A percentile compares a stretch with the other conserved stretches of the same genome.
phyloP scores from a whole-genome alignment of 1,284 basidiomycete genomes.

The Ceratobasidium sp. region DNA sequence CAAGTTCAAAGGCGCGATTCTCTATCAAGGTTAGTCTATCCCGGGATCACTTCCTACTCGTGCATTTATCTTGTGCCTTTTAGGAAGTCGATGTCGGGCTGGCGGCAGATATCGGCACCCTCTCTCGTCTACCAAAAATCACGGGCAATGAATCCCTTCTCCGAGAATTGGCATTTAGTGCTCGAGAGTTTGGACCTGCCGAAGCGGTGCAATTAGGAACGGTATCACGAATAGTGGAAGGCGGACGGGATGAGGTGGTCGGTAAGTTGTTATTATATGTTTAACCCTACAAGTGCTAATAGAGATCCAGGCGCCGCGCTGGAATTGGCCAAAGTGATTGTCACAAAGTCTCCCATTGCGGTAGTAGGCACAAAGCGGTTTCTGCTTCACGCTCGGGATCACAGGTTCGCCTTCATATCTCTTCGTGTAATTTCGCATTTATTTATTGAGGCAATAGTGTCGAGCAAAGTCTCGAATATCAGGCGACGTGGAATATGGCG shows the following conservation, averaged over 20 bases:
- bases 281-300: conserved; percentile 46
- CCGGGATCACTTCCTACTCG: not conserved
- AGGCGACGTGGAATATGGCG: conserved; percentile 74
- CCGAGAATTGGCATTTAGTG: conserved; percentile 81
- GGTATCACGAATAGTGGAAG: conserved; percentile 74
- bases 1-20: conserved; percentile 67
- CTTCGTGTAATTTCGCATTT: no score
- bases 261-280: conserved; percentile 44
- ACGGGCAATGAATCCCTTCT: conserved; percentile 79
- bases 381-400: conserved; percentile 73
- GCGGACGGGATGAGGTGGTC: conserved; percentile 61
- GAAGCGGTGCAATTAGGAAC: conserved; percentile 80
- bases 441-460: no score
- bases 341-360: conserved; percentile 81
- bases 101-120: conserved; percentile 87
- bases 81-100: conserved; percentile 90
- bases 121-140: conserved; percentile 83
- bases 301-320: conserved; percentile 64
- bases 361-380: conserved; percentile 82
- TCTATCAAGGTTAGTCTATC: conserved; percentile 69
- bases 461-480: conserved; percentile 78
- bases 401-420: conserved; percentile 66
- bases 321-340: conserved; percentile 69
- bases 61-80: not conserved
- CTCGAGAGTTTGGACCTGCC: conserved; percentile 68